phyloP scores from a whole-genome alignment of 306 rosid genomes.

The Prunus davidiana region DNA sequence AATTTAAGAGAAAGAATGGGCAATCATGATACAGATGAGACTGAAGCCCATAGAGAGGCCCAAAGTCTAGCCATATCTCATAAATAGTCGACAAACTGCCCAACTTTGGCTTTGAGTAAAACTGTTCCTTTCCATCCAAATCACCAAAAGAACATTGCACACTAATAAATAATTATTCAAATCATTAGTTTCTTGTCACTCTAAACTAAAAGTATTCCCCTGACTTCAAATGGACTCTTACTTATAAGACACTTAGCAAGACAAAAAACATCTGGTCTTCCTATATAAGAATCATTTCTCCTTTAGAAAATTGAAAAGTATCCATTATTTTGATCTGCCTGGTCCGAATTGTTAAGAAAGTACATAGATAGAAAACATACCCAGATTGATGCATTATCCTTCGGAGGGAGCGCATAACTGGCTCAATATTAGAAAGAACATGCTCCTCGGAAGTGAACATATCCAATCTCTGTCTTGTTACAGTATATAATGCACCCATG shows the following conservation, averaged over 20 bases:
- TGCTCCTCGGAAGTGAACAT: conserved; percentile 76
- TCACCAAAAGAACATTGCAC: background rate
- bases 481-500: conserved; percentile 29
- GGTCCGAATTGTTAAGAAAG: background rate
- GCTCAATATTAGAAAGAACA: conserved; percentile 53
- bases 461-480: conserved; percentile 59
- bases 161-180: background rate
- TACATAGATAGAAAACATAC: conserved; percentile 38
- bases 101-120: background rate
- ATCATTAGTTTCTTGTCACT: background rate
- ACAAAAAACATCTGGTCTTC: background rate
- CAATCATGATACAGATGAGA: background rate
- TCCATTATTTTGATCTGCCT: background rate
- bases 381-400: conserved; percentile 81
- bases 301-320: background rate
- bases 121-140: background rate
- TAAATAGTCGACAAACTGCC: background rate
- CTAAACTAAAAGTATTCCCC: background rate
- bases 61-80: background rate
- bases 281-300: background rate
- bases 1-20: background rate
- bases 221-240: background rate
- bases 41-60: background rate
- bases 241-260: background rate
- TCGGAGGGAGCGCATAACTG: conserved; percentile 60